Evolutionary conservation across 768 basidiomycete genomes (phyloP), one percentile per base, ranked within the genome.

Genomic region (Suillus paluster): DNA sequence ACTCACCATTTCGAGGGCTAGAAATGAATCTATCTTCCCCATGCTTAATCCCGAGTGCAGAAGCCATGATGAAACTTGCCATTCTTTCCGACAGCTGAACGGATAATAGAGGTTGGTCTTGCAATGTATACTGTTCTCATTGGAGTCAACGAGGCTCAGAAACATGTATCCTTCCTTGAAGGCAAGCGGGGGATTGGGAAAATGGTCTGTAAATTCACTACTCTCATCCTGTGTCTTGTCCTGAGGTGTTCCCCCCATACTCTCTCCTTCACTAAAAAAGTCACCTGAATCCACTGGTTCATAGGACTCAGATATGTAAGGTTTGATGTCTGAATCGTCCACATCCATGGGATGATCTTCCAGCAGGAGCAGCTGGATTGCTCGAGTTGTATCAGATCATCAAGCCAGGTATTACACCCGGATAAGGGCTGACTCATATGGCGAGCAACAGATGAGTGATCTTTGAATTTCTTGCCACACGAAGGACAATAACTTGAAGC

Each of bases 31-130:
- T 1, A 75, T 71, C 6, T 59, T 50, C 11, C 63, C 63, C 73
- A 76, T 73, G 50, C 73, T 77, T 34, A 79, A 57, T 19, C 12
- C 68, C 6, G 72, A 73, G 5, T 44, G 64, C 19, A 68, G 39
- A 1, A 77, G 67, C 64, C 73, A 77, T 5, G 58, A 65, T 0
- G 66, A 75, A 9, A 74, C 19, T 64, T 74, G 66, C 76, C 76
- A 78, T 52, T 79, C 75, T 21, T n/a, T 44, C 42, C 10, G 0
- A 21, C 42, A n/a, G 11, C 19, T n/a, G 6, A 30, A 30, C 30
- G 30, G 30, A 30, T 30, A 30, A 6, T 30, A 30, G 6, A 30
- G 30, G 30, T 44, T 44, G 4, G 42, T 44, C n/a, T 44, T 44
- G 42, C 4, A 2, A 5, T 44, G 5, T 9, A 44, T 5, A 4